Base-by-base conservation (phyloP, 805 yeast genomes). In the Nakazawaea wickerhamii region DNA sequence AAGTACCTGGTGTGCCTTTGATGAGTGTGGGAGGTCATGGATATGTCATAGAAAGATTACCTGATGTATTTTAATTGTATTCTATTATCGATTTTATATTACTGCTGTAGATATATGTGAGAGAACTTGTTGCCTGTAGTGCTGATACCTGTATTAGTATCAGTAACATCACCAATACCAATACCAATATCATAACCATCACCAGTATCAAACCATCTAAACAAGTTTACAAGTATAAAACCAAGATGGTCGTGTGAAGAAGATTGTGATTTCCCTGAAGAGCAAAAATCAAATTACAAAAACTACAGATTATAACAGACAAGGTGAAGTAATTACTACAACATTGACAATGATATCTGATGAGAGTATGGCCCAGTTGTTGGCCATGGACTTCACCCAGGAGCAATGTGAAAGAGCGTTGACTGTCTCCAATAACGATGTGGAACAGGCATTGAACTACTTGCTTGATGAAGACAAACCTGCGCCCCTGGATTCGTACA, bases 21-120 rank as follows among this genome's bases (percentile, higher is more conserved):
- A 79, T 93, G 95, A 87, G 96, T 64, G 99, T 93, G 5, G 99
- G 98, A 27, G 84, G 84, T 2, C 95, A 88, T 60, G 70, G 89
- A 1, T 93, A 91, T 59, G 96, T 86, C 28, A 82, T 93, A 51
- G 99, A 93, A 63, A 78, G 96, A 60, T 73, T 93, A 45, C 99
- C 99, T 2, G 96, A 90, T 61, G 96, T 85, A n/a, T 84, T 84
- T 57, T 84, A 58, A 50, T 26, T 21, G 3, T 4, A 13, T 10
- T n/a, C n/a, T n/a, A n/a, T n/a, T n/a, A n/a, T n/a, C n/a, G n/a
- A n/a, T n/a, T n/a, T n/a, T n/a, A n/a, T n/a, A n/a, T n/a, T n/a
- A n/a, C n/a, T n/a, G n/a, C n/a, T n/a, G n/a, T n/a, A n/a, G n/a
- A n/a, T n/a, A n/a, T n/a, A n/a, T n/a, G n/a, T n/a, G n/a, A n/a